Base-by-base conservation (phyloP, 2,329 filamentous ascomycete genomes). In the Hypoxylon sp. region DNA sequence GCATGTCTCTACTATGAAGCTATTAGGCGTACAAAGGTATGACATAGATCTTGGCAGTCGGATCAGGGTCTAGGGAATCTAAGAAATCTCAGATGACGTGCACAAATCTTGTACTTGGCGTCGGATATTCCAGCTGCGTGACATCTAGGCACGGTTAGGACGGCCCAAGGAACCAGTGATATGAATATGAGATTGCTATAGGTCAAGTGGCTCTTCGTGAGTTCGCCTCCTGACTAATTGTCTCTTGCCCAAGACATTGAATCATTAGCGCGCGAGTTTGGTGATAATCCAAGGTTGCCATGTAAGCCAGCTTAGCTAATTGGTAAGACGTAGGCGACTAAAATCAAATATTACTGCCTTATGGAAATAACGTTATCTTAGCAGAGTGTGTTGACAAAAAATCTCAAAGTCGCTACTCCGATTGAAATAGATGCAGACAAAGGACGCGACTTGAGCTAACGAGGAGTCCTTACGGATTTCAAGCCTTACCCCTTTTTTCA, bases 1-100 rank as follows among this genome's bases (percentile, higher is more conserved):
- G 63, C 67, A 52, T 32, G 14, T 23, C 55, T 66, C 52, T 60
- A 52, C 45, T 45, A 11, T 36, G 46, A 61, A 63, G 14, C 51
- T 51, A 66, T 52, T 64, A 57, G 61, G 67, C 43, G 63, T 61
- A 67, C 63, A 32, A 63, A 23, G 49, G 62, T 68, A 49, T 59
- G 53, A 63, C 67, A 49, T 34, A 25, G 41, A 53, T 6, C 68
- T 70, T 70, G 68, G 68, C 68, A 43, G 46, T 65, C 68, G 61
- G 65, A 70, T 67, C 50, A 55, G 45, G 50, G 58, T 65, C 50
- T 62, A 23, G 41, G 55, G 34, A 50, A 55, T 67, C 53, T 51
- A 32, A 56, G 17, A 63, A 58, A 56, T 49, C 34, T 48, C 23
- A 36, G 45, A 62, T 53, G 21, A 23, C 14, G 38, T 58, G 43